Evolutionary conservation across 176 grass and related monocot species (phyloP).

Genomic region (Hyparrhenia diplandra): DNA sequence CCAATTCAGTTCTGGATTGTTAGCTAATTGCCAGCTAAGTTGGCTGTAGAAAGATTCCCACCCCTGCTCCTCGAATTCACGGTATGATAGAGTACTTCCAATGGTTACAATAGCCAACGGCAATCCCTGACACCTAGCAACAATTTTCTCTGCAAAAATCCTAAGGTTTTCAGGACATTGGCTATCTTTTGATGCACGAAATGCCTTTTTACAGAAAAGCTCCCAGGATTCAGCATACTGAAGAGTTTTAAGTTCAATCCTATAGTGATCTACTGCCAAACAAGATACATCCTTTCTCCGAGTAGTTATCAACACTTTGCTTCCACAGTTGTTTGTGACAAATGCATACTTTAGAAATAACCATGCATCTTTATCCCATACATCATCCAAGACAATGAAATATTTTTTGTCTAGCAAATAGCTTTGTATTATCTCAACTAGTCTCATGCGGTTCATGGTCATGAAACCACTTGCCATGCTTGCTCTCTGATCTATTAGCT

Average conservation of each 20-base stretch:
- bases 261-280: neutral
- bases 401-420: slow-evolving; percentile 32
- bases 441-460: neutral
- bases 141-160: slow-evolving; percentile 29
- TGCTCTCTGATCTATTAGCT: slow-evolving; percentile 7
- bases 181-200: neutral
- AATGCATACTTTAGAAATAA: slow-evolving; percentile 22
- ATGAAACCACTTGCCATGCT: neutral
- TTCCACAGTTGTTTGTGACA: slow-evolving; percentile 11
- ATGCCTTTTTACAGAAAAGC: slow-evolving; percentile 45
- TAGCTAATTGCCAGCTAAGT: slow-evolving; percentile 32
- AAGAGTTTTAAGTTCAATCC: slow-evolving; percentile 13
- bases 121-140: slow-evolving; percentile 34
- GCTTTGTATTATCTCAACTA: slow-evolving; percentile 14
- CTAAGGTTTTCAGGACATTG: slow-evolving; percentile 10
- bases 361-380: slow-evolving; percentile 35
- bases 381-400: slow-evolving; percentile 45
- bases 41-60: slow-evolving; percentile 24
- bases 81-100: slow-evolving; percentile 24
- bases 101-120: slow-evolving; percentile 33
- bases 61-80: neutral
- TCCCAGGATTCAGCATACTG: slow-evolving; percentile 27
- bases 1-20: slow-evolving; percentile 17
- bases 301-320: slow-evolving; percentile 47
- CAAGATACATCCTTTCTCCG: slow-evolving; percentile 21